Percentiles rank a stretch among this genome's conserved stretches.
These are phyloP conservation scores for Leishmania arabica DNA, from an alignment of 208 protist species.

Conservation along the genomic window DNA sequence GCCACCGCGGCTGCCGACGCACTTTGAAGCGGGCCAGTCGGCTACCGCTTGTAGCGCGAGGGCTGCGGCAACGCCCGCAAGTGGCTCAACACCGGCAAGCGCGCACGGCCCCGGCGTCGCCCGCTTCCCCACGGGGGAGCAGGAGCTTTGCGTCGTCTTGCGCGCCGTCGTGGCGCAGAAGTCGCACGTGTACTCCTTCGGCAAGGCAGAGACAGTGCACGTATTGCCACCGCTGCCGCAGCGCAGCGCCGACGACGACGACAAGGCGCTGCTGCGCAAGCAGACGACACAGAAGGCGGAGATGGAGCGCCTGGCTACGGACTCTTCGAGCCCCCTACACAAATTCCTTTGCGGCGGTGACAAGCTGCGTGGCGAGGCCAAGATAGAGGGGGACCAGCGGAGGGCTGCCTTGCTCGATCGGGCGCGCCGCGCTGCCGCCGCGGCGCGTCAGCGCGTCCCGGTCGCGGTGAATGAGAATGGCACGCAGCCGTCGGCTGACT, in stretches of 20 bases:
- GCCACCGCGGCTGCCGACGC: background rate
- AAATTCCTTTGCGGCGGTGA: conserved; percentile 24
- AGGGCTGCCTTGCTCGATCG: conserved; percentile 26
- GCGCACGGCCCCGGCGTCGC: conserved; percentile 22
- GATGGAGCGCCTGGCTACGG: conserved; percentile 12
- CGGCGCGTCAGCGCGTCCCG: conserved; percentile 13
- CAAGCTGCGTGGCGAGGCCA: conserved; percentile 16
- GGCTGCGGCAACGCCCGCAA: background rate
- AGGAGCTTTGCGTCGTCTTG: conserved; percentile 71
- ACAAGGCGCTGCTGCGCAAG: conserved; percentile 18
- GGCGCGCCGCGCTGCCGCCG: conserved; percentile 21
- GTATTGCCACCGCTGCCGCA: conserved; percentile 66
- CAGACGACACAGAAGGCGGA: conserved; percentile 14
- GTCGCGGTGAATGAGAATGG: conserved; percentile 34
- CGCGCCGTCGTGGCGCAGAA: conserved; percentile 80
- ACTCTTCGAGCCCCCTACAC: conserved; percentile 28
- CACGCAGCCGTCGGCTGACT: conserved; percentile 44
- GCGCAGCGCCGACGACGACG: conserved; percentile 15
- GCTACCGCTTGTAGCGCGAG: background rate
- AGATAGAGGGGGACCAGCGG: conserved; percentile 18
- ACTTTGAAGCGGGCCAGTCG: background rate
- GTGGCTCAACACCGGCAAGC: conserved; percentile 17
- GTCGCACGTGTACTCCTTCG: conserved; percentile 70
- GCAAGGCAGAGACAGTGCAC: conserved; percentile 72
- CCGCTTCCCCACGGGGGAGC: conserved; percentile 31